Evolutionary conservation across 2,329 filamentous ascomycete species (phyloP), one percentile per base, ranked within the genome.

Genomic region (Arthrobotrys entomopaga): DNA sequence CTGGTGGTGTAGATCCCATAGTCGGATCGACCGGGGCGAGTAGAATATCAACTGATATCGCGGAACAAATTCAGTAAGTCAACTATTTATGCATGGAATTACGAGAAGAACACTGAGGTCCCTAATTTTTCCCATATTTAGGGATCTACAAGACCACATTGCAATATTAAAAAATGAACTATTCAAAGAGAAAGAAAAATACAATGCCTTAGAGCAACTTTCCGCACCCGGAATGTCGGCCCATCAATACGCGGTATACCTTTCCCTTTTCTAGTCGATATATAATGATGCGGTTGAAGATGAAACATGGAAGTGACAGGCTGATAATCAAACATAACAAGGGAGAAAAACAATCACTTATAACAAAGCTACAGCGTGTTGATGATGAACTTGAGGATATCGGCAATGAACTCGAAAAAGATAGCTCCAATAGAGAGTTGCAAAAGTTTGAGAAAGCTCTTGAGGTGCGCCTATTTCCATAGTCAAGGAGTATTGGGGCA

Each of bases 41-140:
- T 22, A 88, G 93, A n/a, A 96, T 97, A 88, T 90, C 90, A 79
- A 89, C 91, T 0, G 91, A 96, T 79, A 84, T 87, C 24, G 89
- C 87, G 66, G 86, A 86, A 16, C 90, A 92, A 78, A 85, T 93
- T 46, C 83, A 81, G 83, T 86, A 79, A 57, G 79, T 75, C 38
- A 16, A n/a, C 16, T 65, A 43, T 1, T 7, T 7, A 11, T n/a
- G 6, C n/a, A 7, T 26, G 3, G 7, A 3, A 7, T 26, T 7
- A 26, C 24, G 7, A 3, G 24, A 26, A 26, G 24, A 26, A 26
- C 3, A 26, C 3, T 7, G 3, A 3, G 7, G 7, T 26, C 7
- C 24, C 24, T 26, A 26, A 26, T 26, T 26, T 26, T 26, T 26
- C 24, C 24, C 7, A 26, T 26, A 3, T 3, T 26, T 26, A 26